Evolutionary conservation across 2,329 filamentous ascomycete genomes (phyloP).

Genomic region (Colletotrichum scovillei): DNA sequence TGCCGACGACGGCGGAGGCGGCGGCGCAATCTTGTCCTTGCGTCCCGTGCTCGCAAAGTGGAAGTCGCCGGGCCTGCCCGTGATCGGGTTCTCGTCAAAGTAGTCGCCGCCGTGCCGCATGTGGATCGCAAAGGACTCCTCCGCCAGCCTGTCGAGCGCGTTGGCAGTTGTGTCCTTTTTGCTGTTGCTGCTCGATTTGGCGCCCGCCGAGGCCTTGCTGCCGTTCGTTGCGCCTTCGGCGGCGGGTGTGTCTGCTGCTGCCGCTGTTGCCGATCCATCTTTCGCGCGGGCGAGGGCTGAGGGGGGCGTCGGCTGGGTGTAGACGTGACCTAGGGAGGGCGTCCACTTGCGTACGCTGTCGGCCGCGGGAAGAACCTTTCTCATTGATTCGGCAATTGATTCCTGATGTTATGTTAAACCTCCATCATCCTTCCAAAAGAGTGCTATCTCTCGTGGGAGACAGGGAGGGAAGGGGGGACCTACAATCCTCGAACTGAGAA

Average conservation of each 20-base stretch:
- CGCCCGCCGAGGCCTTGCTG: conserved; percentile 21
- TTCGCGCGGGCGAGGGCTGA: conserved; percentile 44
- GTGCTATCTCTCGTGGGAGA: background rate
- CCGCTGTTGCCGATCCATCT: conserved; percentile 45
- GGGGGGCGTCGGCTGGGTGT: conserved; percentile 50
- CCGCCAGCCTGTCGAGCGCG: conserved; percentile 59
- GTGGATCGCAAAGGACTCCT: conserved; percentile 69
- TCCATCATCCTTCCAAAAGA: background rate
- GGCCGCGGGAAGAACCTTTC: conserved; percentile 62
- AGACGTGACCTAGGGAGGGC: conserved; percentile 64
- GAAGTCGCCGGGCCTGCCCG: conserved; percentile 73
- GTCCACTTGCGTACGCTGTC: conserved; percentile 65
- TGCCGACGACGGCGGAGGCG: conserved; percentile 20
- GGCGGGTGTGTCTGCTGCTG: conserved; percentile 52
- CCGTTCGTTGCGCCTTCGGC: conserved; percentile 48
- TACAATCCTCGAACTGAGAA: conserved; percentile 70
- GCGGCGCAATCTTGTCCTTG: conserved; percentile 51
- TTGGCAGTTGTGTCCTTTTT: conserved; percentile 53
- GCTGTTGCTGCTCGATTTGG: conserved; percentile 40
- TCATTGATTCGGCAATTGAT: conserved; percentile 52
- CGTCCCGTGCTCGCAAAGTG: conserved; percentile 72
- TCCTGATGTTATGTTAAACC: conserved; percentile 22
- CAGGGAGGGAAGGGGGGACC: conserved; percentile 36
- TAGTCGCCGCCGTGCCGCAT: conserved; percentile 72
- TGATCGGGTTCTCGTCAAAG: conserved; percentile 76